Percentiles rank a stretch among this genome's conserved stretches.
These are phyloP conservation scores for Colletotrichum shisoi DNA, from an alignment of 2,329 filamentous ascomycete genomes.

Conservation along the genomic window DNA sequence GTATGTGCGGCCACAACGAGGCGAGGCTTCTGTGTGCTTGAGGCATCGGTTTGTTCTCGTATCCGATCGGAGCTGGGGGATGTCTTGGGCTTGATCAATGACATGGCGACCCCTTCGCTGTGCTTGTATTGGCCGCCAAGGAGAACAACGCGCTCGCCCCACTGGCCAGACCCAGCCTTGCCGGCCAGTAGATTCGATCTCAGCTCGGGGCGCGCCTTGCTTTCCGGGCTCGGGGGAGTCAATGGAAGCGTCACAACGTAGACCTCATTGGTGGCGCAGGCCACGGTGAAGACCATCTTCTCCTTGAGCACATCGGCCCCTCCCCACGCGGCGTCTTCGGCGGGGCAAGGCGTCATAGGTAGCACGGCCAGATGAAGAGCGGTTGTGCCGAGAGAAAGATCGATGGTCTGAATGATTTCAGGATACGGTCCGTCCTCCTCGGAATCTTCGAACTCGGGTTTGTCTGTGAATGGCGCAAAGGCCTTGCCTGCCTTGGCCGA, in stretches of 20 bases:
- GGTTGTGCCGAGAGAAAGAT: constrained; percentile 66
- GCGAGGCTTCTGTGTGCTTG: constrained; percentile 44
- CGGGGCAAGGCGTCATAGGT: constrained; percentile 58
- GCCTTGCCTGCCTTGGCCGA: constrained; percentile 46
- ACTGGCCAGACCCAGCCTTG: constrained; percentile 66
- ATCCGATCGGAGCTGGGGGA: constrained; percentile 30
- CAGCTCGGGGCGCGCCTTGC: constrained; percentile 64
- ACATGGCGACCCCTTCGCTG: constrained; percentile 65
- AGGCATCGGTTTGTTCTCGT: constrained; percentile 24
- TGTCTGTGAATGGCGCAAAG: constrained; percentile 55
- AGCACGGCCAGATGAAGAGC: constrained; percentile 65
- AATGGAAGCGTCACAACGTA: constrained; percentile 68
- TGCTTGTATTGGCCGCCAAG: constrained; percentile 62
- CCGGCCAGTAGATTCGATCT: constrained; percentile 60
- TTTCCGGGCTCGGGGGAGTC: constrained; percentile 67
- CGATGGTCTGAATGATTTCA: constrained; percentile 66
- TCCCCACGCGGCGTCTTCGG: constrained; percentile 59
- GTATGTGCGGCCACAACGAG: constrained; percentile 69
- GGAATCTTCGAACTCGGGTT: constrained; percentile 65
- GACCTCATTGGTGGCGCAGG: constrained; percentile 65
- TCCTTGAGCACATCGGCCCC: constrained; percentile 60
- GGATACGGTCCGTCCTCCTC: constrained; percentile 58
- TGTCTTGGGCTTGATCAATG: constrained; percentile 55
- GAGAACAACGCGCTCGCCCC: constrained; percentile 66
- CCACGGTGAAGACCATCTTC: constrained; percentile 68